These are phyloP conservation scores for Podila epigama DNA, from an alignment of 192 early-diverging fungal genomes.

Conservation along the genomic window DNA sequence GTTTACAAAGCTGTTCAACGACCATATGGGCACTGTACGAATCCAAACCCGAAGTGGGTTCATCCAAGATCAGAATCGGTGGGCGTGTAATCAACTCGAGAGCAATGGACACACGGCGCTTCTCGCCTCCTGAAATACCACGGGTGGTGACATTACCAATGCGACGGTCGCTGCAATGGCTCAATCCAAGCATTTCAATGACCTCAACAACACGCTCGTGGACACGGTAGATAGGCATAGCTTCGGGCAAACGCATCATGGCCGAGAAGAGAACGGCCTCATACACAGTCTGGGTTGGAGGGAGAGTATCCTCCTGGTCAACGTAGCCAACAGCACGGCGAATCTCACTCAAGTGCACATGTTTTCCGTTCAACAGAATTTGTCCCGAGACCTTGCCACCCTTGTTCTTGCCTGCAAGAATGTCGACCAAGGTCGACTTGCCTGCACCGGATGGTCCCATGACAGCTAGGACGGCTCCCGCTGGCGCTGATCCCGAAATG, in stretches of 20 bases:
- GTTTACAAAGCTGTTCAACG: conserved; percentile 63
- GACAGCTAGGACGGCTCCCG: conserved; percentile 83
- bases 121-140: conserved; percentile 74
- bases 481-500: conserved; percentile 75
- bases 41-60: conserved; percentile 83
- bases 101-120: conserved; percentile 68
- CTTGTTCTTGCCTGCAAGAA: conserved; percentile 73
- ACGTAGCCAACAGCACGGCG: conserved; percentile 77
- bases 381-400: conserved; percentile 61
- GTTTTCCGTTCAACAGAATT: conserved; percentile 59
- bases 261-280: conserved; percentile 84
- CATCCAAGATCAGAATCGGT: conserved; percentile 82
- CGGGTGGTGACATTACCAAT: conserved; percentile 67
- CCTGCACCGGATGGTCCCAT: conserved; percentile 95
- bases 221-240: conserved; percentile 56
- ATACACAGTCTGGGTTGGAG: conserved; percentile 68
- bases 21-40: conserved; percentile 76
- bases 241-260: conserved; percentile 68
- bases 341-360: conserved; percentile 58
- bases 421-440: conserved; percentile 88
- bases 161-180: conserved; percentile 57
- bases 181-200: conserved; percentile 66
- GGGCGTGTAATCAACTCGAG: conserved; percentile 67
- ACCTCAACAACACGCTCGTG: conserved; percentile 63
- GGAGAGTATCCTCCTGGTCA: conserved; percentile 62